A percentile compares a stretch with the other conserved stretches of the same genome.
Evolutionary conservation across 768 basidiomycete genomes (phyloP).

Genomic region (Hydnomerulius pinastri): DNA sequence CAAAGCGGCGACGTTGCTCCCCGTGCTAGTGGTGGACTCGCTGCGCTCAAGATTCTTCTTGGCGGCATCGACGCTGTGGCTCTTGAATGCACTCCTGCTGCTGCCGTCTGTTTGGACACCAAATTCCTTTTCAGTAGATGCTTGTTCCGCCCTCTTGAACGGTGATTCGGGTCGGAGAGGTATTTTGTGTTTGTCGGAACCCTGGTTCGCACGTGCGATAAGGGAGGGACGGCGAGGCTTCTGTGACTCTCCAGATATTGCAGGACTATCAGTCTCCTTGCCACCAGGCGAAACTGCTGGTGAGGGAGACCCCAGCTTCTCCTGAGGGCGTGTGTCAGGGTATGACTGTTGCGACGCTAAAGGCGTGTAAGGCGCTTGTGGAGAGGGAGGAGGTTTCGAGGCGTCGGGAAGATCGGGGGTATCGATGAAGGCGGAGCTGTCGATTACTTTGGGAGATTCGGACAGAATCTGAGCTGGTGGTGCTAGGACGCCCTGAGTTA

Average conservation of each 20-base stretch:
- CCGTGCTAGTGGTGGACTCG: conserved; percentile 54
- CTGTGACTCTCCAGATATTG: not conserved
- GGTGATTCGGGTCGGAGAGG: conserved; percentile 13
- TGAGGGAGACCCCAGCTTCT: not conserved
- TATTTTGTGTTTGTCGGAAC: conserved; percentile 15
- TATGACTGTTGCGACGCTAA: conserved; percentile 6
- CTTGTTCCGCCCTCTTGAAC: conserved; percentile 21
- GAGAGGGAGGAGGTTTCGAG: conserved; percentile 3
- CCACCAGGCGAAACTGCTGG: not conserved
- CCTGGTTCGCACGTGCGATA: conserved; percentile 16
- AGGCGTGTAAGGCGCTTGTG: conserved; percentile 6
- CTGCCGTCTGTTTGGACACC: conserved; percentile 25
- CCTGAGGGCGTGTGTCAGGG: not conserved
- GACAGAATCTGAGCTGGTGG: conserved; percentile 14
- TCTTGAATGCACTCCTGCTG: conserved; percentile 20
- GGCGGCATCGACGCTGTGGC: conserved; percentile 31
- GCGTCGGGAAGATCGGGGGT: not conserved
- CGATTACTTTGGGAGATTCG: conserved; percentile 24
- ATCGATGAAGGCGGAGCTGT: conserved; percentile 6
- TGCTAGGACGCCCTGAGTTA: not conserved
- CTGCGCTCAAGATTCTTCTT: conserved; percentile 46
- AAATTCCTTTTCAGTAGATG: conserved; percentile 35
- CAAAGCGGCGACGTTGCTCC: conserved; percentile 69
- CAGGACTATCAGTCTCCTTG: not conserved
- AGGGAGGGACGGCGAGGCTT: conserved; percentile 24